phyloP scores from a whole-genome alignment of 2,329 filamentous ascomycete species.

The Graphilbum fragrans region DNA sequence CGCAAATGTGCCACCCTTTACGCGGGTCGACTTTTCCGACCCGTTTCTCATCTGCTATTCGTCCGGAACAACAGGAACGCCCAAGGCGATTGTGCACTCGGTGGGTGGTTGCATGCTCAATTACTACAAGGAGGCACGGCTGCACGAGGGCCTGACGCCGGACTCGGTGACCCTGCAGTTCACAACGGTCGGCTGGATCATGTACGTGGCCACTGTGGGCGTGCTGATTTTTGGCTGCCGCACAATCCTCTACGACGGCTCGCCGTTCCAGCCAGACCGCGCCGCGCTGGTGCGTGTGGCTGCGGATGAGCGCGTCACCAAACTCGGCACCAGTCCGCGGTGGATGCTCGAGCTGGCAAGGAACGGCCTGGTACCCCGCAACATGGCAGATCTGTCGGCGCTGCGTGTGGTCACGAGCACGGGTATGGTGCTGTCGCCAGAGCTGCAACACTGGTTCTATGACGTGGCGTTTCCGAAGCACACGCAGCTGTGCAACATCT shows the following conservation, averaged over 20 bases:
- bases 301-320: constrained; percentile 53
- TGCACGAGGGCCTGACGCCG: constrained; percentile 31
- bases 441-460: constrained; percentile 69
- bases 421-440: constrained; percentile 70
- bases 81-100: constrained; percentile 78
- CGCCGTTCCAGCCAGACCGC: constrained; percentile 61
- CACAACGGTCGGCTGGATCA: constrained; percentile 74
- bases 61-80: constrained; percentile 69
- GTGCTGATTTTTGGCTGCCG: constrained; percentile 48
- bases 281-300: constrained; percentile 50
- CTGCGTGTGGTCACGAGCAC: constrained; percentile 56
- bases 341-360: constrained; percentile 66
- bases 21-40: constrained; percentile 55
- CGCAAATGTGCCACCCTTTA: constrained; percentile 32
- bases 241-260: constrained; percentile 69
- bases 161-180: constrained; percentile 38
- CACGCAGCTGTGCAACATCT: constrained; percentile 61
- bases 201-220: constrained; percentile 58
- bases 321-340: constrained; percentile 63
- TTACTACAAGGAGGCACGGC: constrained; percentile 42
- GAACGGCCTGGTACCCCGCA: constrained; percentile 45
- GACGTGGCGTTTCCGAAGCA: constrained; percentile 55
- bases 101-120: constrained; percentile 51
- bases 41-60: constrained; percentile 71
- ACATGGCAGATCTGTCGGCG: constrained; percentile 48